These are phyloP conservation scores for Pichia thaimueangensis DNA, from an alignment of 805 yeast genomes.

Conservation along the genomic window DNA sequence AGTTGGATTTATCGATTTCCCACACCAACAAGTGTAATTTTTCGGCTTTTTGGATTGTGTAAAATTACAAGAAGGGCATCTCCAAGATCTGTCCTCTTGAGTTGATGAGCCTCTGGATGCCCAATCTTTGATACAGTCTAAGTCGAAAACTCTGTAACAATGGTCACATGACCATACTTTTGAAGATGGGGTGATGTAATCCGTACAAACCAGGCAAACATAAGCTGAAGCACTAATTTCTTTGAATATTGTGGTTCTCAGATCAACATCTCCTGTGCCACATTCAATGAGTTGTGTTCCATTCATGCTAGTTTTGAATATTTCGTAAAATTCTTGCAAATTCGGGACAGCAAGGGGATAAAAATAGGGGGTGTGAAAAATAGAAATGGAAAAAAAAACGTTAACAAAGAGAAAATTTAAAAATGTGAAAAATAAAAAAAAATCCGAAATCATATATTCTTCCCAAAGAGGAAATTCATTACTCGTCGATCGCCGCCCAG, in stretches of 20 bases:
- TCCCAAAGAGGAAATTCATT: too few relatives aligned
- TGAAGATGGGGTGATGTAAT: slow-evolving; percentile 62
- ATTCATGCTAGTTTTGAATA: too few relatives aligned
- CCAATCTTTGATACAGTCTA: slow-evolving; percentile 84
- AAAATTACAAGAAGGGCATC: slow-evolving; percentile 78
- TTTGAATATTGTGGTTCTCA: slow-evolving; percentile 35
- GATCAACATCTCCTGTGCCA: slow-evolving; percentile 5
- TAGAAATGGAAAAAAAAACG: too few relatives aligned
- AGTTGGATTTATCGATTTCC: slow-evolving; percentile 62
- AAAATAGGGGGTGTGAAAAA: too few relatives aligned
- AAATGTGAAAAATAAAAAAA: too few relatives aligned
- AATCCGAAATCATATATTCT: too few relatives aligned
- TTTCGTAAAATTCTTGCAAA: neutral
- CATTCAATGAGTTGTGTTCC: too few relatives aligned
- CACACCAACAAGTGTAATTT: slow-evolving; percentile 82
- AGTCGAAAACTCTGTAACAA: slow-evolving; percentile 81
- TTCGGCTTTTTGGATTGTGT: slow-evolving; percentile 43
- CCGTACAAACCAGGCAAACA: slow-evolving; percentile 82
- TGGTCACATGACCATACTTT: slow-evolving; percentile 71
- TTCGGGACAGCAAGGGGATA: too few relatives aligned
- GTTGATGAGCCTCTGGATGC: slow-evolving; percentile 69
- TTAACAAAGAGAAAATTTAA: too few relatives aligned
- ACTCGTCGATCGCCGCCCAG: neutral
- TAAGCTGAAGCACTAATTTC: slow-evolving; percentile 69
- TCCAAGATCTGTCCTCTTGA: slow-evolving; percentile 56